These are phyloP conservation scores for Cytospora paraplurivora DNA, from an alignment of 2,329 filamentous ascomycete species.

Conservation along the genomic window DNA sequence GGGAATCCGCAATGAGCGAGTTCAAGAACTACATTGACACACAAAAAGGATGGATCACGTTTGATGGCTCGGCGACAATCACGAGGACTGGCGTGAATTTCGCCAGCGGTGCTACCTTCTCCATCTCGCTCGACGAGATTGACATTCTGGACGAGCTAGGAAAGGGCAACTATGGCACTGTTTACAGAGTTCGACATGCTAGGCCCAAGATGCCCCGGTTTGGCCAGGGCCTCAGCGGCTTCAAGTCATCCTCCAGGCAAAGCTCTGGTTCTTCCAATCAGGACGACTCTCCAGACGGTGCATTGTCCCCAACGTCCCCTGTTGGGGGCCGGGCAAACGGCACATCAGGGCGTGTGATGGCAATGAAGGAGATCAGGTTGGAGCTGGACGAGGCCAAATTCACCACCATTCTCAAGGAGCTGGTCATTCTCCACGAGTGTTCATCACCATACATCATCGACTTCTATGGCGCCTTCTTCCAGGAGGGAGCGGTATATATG, in stretches of 20 bases:
- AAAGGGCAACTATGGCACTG: conserved; percentile 97
- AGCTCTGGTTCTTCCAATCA: conserved; percentile 40
- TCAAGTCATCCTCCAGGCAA: conserved; percentile 45
- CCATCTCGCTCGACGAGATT: conserved; percentile 93
- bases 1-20: conserved; percentile 57
- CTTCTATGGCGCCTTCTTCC: conserved; percentile 98
- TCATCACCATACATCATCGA: conserved; percentile 96
- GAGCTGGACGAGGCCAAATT: conserved; percentile 98
- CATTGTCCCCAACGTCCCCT: conserved; percentile 35
- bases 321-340: conserved; percentile 37
- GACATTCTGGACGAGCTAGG: conserved; percentile 91
- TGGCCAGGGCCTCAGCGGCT: conserved; percentile 57
- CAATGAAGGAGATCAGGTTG: conserved; percentile 97
- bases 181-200: conserved; percentile 92
- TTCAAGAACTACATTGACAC: conserved; percentile 84
- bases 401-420: conserved; percentile 93
- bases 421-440: conserved; percentile 94
- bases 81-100: conserved; percentile 92
- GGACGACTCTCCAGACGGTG: conserved; percentile 36
- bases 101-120: conserved; percentile 84
- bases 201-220: conserved; percentile 62
- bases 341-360: conserved; percentile 83
- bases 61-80: conserved; percentile 89
- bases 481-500: conserved; percentile 98
- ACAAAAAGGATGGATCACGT: conserved; percentile 87